phyloP scores from a whole-genome alignment of 306 rosid species.

The Phaseolus lunatus region DNA sequence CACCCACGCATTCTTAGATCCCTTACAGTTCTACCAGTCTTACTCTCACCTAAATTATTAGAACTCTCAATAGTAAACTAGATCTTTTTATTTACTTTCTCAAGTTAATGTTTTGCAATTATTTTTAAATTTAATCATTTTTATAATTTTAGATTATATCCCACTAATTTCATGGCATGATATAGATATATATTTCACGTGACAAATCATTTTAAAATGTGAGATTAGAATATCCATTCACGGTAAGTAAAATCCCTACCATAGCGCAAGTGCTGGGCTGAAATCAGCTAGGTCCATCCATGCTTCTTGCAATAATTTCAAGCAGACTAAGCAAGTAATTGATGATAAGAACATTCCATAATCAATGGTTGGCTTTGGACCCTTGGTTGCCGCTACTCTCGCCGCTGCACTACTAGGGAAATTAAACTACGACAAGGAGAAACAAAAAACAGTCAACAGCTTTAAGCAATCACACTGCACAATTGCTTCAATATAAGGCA shows the following conservation, averaged over 20 bases:
- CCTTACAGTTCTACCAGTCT: too few species aligned
- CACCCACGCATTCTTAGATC: not conserved
- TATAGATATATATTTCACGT: not conserved
- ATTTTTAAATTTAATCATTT: not conserved
- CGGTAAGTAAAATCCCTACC: constrained; percentile 2
- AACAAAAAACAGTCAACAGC: not conserved
- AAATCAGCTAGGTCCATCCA: constrained; percentile 22
- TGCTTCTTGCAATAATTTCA: not conserved
- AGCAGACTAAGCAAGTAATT: constrained; percentile 10
- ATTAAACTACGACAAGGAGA: not conserved
- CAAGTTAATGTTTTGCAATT: not conserved
- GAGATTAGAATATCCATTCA: not conserved
- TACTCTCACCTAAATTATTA: not conserved
- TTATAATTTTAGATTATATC: not conserved
- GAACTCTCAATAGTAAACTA: not conserved
- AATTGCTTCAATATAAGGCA: not conserved
- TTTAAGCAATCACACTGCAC: not conserved
- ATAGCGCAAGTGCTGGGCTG: constrained; percentile 22
- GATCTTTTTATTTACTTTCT: not conserved
- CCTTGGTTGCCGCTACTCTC: not conserved
- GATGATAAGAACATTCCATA: not conserved
- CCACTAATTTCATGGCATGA: not conserved
- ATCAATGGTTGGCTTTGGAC: not conserved
- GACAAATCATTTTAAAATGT: not conserved
- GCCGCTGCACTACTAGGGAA: not conserved